These are phyloP conservation scores for Castanospermum australe DNA, from an alignment of 306 rosid species.

Conservation along the genomic window DNA sequence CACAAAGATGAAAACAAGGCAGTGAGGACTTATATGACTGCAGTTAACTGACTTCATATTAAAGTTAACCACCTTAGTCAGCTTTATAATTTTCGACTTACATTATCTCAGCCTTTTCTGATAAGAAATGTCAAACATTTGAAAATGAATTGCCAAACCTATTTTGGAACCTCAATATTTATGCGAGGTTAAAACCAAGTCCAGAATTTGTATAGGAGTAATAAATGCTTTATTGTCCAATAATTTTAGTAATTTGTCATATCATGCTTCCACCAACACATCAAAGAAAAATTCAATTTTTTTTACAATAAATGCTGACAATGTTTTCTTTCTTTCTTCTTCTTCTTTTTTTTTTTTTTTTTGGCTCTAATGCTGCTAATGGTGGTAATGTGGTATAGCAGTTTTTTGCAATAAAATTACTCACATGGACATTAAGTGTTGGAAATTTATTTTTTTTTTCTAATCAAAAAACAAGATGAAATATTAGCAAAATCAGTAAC, in stretches of 20 bases:
- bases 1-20: background rate
- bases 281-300: background rate
- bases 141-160: background rate
- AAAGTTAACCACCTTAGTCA: background rate
- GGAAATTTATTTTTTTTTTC: background rate
- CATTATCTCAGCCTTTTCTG: background rate
- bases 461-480: background rate
- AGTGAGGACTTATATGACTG: background rate
- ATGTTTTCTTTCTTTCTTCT: background rate
- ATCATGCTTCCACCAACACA: background rate
- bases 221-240: background rate
- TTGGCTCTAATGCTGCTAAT: background rate
- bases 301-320: background rate
- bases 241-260: background rate
- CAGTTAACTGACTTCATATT: constrained; percentile 1
- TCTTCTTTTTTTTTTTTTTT: background rate
- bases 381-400: background rate
- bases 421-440: background rate
- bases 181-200: background rate
- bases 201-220: background rate
- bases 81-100: background rate
- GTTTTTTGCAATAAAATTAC: background rate
- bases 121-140: background rate
- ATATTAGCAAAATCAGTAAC: background rate
- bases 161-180: background rate